phyloP scores from a whole-genome alignment of 805 yeast genomes.

The Candida wancherniae region DNA sequence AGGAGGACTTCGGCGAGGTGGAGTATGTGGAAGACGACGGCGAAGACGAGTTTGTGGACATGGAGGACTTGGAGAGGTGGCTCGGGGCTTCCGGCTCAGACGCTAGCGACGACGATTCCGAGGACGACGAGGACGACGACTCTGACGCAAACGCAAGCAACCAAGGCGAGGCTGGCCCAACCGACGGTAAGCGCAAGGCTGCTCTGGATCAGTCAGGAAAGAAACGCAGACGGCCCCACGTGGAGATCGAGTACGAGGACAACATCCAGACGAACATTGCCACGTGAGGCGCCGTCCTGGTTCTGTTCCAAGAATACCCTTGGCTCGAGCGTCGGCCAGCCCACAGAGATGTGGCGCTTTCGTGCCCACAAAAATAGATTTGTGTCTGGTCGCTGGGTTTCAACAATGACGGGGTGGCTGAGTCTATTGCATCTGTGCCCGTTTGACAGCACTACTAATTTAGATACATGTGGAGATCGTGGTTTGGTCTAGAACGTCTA shows the following conservation, averaged over 20 bases:
- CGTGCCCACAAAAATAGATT: no score
- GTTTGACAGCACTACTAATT: no score
- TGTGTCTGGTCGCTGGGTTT: no score
- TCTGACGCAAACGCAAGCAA: no score
- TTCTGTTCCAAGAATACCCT: no score
- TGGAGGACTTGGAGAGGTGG: conserved; percentile 93
- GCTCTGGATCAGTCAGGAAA: conserved; percentile 36
- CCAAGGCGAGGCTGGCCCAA: conserved; percentile 19
- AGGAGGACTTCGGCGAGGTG: conserved; percentile 59
- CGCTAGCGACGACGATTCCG: conserved; percentile 27
- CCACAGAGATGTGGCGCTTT: no score
- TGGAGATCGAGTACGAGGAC: conserved; percentile 82
- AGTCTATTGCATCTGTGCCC: no score
- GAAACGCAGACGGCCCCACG: conserved; percentile 62
- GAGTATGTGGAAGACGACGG: conserved; percentile 91
- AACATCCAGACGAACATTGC: conserved; percentile 44
- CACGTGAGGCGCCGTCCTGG: conserved; percentile 10
- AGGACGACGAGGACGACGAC: conserved; percentile 33
- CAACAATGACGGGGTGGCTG: no score
- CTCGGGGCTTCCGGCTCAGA: conserved; percentile 38
- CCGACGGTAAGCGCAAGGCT: conserved; percentile 19
- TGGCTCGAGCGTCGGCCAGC: no score
- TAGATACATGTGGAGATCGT: no score
- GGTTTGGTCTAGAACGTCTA: no score
- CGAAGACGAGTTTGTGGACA: conserved; percentile 83